Percentiles rank a stretch among this genome's conserved stretches.
phyloP scores from a whole-genome alignment of 352 stramenopile species.

The Aphanomyces stellatus region DNA sequence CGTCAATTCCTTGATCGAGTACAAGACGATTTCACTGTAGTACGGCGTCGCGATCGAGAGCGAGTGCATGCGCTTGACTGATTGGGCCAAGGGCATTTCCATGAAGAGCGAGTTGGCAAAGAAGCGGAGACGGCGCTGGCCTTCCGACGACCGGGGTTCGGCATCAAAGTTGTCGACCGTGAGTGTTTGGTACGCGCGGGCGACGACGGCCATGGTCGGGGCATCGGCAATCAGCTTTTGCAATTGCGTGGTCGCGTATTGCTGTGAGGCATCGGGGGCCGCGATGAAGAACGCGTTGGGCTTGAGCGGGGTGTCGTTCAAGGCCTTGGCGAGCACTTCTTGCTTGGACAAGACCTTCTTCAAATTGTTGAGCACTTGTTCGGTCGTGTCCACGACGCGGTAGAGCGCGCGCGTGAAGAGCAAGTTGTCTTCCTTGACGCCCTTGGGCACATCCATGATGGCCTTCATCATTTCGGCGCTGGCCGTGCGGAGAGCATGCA shows the following conservation, averaged over 20 bases:
- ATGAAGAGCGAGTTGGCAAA: conserved; percentile 86
- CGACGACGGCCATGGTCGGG: conserved; percentile 20
- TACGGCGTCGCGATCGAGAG: conserved; percentile 78
- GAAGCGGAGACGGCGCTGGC: conserved; percentile 45
- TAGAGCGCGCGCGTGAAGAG: conserved; percentile 24
- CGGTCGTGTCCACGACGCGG: conserved; percentile 19
- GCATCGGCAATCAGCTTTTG: conserved; percentile 4
- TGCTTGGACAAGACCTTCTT: conserved; percentile 19
- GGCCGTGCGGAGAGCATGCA: conserved; percentile 17
- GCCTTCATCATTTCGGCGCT: conserved; percentile 25
- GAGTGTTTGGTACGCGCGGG: conserved; percentile 18
- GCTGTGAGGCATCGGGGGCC: conserved; percentile 12
- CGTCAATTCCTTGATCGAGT: conserved; percentile 78
- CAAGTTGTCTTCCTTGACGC: conserved; percentile 17
- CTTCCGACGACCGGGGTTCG: conserved; percentile 19
- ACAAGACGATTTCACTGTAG: conserved; percentile 87
- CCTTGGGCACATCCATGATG: conserved; percentile 22
- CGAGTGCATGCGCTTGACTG: conserved; percentile 78
- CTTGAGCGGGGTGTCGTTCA: conserved; percentile 21
- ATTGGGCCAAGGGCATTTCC: conserved; percentile 82
- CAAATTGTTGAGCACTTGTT: conserved; percentile 8
- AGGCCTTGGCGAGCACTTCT: conserved; percentile 17
- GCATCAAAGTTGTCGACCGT: conserved; percentile 25
- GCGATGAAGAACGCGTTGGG: conserved; percentile 25
- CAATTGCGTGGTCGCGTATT: conserved; percentile 19